phyloP scores from a whole-genome alignment of 805 yeast species.

The Candida suzukii region DNA sequence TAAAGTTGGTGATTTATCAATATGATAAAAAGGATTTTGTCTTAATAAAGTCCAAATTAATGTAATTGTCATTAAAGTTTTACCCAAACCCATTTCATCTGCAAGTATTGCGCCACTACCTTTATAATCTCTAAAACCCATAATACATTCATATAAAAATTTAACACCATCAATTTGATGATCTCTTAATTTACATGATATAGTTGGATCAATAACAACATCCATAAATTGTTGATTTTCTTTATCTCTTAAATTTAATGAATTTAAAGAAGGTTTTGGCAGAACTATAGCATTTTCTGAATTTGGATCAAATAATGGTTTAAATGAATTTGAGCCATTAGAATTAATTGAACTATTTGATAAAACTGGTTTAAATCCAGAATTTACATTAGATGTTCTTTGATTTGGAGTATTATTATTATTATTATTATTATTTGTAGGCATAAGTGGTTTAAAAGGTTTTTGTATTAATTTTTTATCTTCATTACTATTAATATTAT shows the following conservation, averaged over 20 bases:
- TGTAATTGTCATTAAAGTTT: constrained; percentile 79
- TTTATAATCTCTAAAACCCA: constrained; percentile 51
- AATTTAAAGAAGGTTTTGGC: constrained; percentile 22
- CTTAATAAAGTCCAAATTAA: constrained; percentile 76
- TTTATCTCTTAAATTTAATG: constrained; percentile 16
- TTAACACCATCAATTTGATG: constrained; percentile 84
- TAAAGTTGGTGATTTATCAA: constrained; percentile 29
- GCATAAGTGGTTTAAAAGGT: constrained; percentile 10
- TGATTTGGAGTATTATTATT: constrained; percentile 3
- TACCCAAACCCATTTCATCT: constrained; percentile 91
- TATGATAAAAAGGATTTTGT: constrained; percentile 43
- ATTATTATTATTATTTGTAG: constrained; percentile 10
- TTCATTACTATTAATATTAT: too few relatives aligned
- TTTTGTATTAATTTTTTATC: background rate
- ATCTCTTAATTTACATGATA: constrained; percentile 53
- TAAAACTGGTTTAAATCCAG: background rate
- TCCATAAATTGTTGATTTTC: constrained; percentile 17
- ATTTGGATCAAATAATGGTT: constrained; percentile 32
- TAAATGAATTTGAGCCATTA: background rate
- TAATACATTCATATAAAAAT: constrained; percentile 76
- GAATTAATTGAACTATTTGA: background rate
- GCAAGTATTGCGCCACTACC: constrained; percentile 78
- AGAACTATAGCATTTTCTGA: constrained; percentile 32
- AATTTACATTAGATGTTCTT: background rate
- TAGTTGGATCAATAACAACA: constrained; percentile 55